A percentile compares a stretch with the other conserved stretches of the same genome.
Evolutionary conservation across 257 asterid species (phyloP).

Genomic region (Echites panduratus): DNA sequence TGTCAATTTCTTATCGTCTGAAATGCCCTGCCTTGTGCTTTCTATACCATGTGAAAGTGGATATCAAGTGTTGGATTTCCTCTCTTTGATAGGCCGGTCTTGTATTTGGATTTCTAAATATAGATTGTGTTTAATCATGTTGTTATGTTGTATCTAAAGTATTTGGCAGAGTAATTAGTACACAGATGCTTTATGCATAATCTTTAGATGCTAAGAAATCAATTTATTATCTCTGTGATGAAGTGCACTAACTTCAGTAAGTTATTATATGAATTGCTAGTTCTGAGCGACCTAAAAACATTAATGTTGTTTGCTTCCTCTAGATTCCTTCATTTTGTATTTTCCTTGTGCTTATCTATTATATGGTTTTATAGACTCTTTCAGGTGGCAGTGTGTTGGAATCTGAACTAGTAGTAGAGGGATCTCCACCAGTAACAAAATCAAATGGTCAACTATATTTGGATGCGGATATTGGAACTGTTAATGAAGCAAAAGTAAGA

Average conservation of each 20-base stretch:
- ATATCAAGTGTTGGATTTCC: neutral
- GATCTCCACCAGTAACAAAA: conserved; percentile 15
- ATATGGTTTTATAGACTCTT: neutral
- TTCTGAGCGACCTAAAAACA: neutral
- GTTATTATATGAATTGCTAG: neutral
- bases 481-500: conserved; percentile 22
- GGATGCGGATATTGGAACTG: conserved; percentile 10
- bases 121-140: neutral
- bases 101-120: too few species aligned
- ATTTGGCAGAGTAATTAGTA: neutral
- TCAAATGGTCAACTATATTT: neutral
- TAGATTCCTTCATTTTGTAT: neutral
- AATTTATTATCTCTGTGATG: neutral
- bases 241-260: neutral
- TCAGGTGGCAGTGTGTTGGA: conserved; percentile 14
- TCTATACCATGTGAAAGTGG: neutral
- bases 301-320: neutral
- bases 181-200: neutral
- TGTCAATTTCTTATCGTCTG: neutral
- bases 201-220: neutral
- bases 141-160: neutral
- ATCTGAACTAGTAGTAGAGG: neutral
- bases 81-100: neutral
- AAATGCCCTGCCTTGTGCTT: neutral
- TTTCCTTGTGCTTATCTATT: neutral